Conservation (phyloP, 495 filamentous ascomycete genomes). For the Penicillium cinerascens region DNA sequence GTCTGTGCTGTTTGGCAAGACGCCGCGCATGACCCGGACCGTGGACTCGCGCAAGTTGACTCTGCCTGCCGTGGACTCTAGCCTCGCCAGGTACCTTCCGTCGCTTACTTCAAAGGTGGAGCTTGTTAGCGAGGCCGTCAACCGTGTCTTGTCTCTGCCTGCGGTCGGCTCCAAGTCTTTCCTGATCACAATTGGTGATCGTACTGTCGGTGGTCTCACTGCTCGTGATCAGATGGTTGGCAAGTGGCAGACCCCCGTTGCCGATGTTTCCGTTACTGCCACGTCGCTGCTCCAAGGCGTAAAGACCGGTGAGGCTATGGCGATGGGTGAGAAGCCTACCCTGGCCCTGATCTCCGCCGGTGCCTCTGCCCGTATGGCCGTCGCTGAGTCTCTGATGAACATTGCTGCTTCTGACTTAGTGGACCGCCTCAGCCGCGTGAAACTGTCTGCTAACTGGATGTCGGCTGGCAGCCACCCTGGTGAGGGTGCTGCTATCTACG, state of each 20-base stretch:
- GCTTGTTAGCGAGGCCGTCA: constrained; percentile 68
- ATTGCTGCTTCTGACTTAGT: constrained; percentile 80
- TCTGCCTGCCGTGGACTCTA: constrained; percentile 70
- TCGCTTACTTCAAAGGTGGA: constrained; percentile 56
- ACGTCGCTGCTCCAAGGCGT: constrained; percentile 70
- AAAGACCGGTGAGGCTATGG: constrained; percentile 89
- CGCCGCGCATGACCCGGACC: constrained; percentile 74
- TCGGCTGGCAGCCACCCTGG: constrained; percentile 88
- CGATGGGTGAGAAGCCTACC: constrained; percentile 91
- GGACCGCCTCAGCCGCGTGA: constrained; percentile 70
- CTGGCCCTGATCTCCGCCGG: constrained; percentile 86
- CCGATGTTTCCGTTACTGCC: constrained; percentile 88
- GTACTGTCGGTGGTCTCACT: constrained; percentile 85
- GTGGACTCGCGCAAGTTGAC: constrained; percentile 70
- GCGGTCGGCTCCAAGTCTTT: constrained; percentile 94
- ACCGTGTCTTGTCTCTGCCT: constrained; percentile 78
- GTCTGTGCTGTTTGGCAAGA: constrained; percentile 87
- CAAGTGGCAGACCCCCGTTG: constrained; percentile 92
- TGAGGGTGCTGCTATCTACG: constrained; percentile 90
- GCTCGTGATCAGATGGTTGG: constrained; percentile 94
- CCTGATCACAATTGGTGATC: constrained; percentile 93
- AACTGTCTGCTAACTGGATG: constrained; percentile 98
- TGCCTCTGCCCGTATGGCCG: constrained; percentile 95
- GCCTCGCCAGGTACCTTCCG: constrained; percentile 58
- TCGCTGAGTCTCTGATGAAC: constrained; percentile 92